Conservation (phyloP, 345 rosid species). For the Citrus mangshanensis region DNA sequence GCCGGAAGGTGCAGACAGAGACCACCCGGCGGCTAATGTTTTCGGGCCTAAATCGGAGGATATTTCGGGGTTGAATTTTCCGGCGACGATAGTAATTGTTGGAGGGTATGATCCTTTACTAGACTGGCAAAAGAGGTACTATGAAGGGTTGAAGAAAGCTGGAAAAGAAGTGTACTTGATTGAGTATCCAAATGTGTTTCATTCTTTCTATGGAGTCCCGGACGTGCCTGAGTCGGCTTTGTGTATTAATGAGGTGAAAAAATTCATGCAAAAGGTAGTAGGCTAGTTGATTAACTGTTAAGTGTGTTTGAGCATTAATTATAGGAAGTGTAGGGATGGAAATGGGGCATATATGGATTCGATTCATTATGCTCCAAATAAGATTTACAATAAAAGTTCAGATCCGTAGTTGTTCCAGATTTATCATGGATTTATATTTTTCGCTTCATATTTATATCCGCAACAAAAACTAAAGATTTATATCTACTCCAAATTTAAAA, state of each 20-base stretch:
- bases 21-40: slow-evolving; percentile 21
- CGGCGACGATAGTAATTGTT: slow-evolving; percentile 14
- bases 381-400: no score
- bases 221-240: slow-evolving; percentile 27
- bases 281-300: no score
- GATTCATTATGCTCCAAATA: fast-evolving
- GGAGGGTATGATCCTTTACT: slow-evolving; percentile 36
- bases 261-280: slow-evolving; percentile 12
- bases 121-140: slow-evolving; percentile 44
- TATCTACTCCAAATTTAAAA: no score
- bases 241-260: slow-evolving; percentile 17
- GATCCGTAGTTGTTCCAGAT: fast-evolving
- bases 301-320: no score
- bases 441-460: fast-evolving
- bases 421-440: no score
- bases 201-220: slow-evolving; percentile 30
- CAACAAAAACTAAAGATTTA: no score
- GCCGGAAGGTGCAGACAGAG: slow-evolving; percentile 16
- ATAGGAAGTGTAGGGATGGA: no score
- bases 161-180: slow-evolving; percentile 29
- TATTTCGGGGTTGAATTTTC: slow-evolving; percentile 21
- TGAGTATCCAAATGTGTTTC: slow-evolving; percentile 33
- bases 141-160: slow-evolving; percentile 24
- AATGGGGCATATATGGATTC: no score
- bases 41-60: slow-evolving; percentile 14